phyloP scores from a whole-genome alignment of 208 protist species.

The Naegleria fowleri region DNA sequence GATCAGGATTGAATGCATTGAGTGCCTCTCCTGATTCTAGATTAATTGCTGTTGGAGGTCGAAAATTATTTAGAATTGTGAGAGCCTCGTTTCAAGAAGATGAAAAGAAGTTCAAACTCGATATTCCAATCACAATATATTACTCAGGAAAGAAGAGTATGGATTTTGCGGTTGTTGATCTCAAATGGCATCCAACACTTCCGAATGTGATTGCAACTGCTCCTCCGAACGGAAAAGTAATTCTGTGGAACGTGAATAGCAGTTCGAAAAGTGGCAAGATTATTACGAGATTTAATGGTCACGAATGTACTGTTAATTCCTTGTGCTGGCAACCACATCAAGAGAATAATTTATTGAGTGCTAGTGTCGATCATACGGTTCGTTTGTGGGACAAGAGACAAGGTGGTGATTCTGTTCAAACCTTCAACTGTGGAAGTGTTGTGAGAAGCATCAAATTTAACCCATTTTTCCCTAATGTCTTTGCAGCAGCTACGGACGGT shows the following conservation, averaged over 20 bases:
- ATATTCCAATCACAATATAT: neutral
- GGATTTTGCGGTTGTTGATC: constrained; percentile 17
- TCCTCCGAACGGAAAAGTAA: constrained; percentile 13
- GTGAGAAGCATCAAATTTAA: constrained; percentile 10
- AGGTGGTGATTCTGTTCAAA: neutral
- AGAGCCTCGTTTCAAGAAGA: neutral
- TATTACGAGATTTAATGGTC: neutral
- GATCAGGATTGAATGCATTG: neutral
- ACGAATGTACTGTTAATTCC: constrained; percentile 14
- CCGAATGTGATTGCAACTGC: constrained; percentile 4
- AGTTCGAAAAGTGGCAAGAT: neutral
- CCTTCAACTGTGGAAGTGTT: neutral
- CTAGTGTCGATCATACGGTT: neutral
- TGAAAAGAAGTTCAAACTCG: constrained; percentile 12
- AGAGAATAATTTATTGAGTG: neutral
- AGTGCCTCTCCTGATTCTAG: neutral
- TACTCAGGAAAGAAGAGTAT: constrained; percentile 12
- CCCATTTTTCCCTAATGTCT: neutral
- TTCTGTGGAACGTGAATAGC: constrained; percentile 9
- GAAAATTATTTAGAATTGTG: constrained; percentile 8
- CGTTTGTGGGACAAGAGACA: neutral
- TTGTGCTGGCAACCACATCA: neutral
- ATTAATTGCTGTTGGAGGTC: constrained; percentile 22
- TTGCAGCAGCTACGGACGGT: neutral
- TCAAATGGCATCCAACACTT: constrained; percentile 9